Percentiles rank a stretch among this genome's conserved stretches.
These are phyloP conservation scores for Fusarium paranaense DNA, from an alignment of 2,329 filamentous ascomycete species.

Conservation along the genomic window DNA sequence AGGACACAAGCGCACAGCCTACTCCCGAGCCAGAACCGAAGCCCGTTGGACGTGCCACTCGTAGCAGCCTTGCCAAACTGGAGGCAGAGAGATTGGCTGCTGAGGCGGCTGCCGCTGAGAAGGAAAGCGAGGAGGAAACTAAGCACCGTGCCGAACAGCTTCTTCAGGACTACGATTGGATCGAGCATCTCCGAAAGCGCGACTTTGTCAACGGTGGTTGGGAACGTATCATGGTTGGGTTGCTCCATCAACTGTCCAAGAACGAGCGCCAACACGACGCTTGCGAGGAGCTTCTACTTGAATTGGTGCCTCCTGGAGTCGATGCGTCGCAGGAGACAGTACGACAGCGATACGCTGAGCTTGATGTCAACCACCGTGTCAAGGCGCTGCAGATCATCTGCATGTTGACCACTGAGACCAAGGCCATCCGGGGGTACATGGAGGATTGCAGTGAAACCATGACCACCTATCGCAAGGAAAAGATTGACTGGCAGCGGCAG, in stretches of 20 bases:
- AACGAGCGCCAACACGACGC: conserved; percentile 74
- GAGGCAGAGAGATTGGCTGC: conserved; percentile 77
- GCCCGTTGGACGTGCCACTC: conserved; percentile 77
- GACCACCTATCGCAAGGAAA: conserved; percentile 94
- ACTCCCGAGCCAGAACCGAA: conserved; percentile 79
- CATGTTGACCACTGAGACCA: conserved; percentile 87
- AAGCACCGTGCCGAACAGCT: conserved; percentile 81
- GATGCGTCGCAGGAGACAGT: conserved; percentile 83
- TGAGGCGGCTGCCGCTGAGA: conserved; percentile 67
- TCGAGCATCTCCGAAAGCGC: conserved; percentile 83
- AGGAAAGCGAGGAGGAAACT: conserved; percentile 61
- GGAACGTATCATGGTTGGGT: conserved; percentile 88
- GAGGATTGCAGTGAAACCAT: conserved; percentile 93
- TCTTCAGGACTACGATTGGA: conserved; percentile 81
- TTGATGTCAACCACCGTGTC: conserved; percentile 87
- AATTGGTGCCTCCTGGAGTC: conserved; percentile 82
- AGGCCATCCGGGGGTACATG: conserved; percentile 87
- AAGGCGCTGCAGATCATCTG: conserved; percentile 86
- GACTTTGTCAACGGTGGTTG: conserved; percentile 91
- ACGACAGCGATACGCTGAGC: conserved; percentile 74
- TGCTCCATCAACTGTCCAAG: conserved; percentile 86
- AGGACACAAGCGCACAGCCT: conserved; percentile 63
- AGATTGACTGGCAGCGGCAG: conserved; percentile 90
- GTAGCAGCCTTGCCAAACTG: conserved; percentile 86
- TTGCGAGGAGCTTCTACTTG: conserved; percentile 82